phyloP scores from a whole-genome alignment of 2,329 filamentous ascomycete species.

The Aspergillus sergii region DNA sequence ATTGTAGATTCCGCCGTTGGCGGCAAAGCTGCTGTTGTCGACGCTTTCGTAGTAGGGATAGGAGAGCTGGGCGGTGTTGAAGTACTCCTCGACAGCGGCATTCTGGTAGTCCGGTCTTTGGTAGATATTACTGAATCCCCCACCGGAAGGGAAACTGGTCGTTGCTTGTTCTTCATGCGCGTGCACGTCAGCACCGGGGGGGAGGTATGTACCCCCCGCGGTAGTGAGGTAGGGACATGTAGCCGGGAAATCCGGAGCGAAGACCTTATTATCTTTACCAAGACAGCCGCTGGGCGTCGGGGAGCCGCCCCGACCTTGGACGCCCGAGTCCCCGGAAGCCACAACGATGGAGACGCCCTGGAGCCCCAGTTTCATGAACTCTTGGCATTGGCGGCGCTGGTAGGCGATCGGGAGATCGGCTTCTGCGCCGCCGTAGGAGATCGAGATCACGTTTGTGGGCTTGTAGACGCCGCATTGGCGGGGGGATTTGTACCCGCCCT shows the following conservation, averaged over 20 bases:
- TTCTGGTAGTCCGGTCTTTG: conserved; percentile 42
- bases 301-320: conserved; percentile 35
- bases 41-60: conserved; percentile 36
- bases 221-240: conserved; percentile 39
- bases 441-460: conserved; percentile 38
- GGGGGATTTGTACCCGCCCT: conserved; percentile 45
- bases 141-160: conserved; percentile 42
- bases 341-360: conserved; percentile 51
- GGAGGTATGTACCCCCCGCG: conserved; percentile 44
- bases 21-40: conserved; percentile 34
- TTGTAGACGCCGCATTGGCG: conserved; percentile 49
- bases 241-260: conserved; percentile 42
- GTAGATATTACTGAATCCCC: conserved; percentile 49
- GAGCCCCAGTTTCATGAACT: conserved; percentile 54
- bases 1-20: conserved; percentile 36
- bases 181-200: conserved; percentile 26
- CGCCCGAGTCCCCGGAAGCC: conserved; percentile 52
- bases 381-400: conserved; percentile 43
- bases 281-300: conserved; percentile 37
- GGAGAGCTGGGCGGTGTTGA: conserved; percentile 24
- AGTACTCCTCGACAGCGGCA: conserved; percentile 40
- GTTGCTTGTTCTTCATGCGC: conserved; percentile 41
- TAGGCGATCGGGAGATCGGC: conserved; percentile 37
- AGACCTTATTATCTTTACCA: conserved; percentile 35
- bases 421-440: conserved; percentile 40